Evolutionary conservation across 306 rosid species (phyloP).

Genomic region (Prunus dulcis): DNA sequence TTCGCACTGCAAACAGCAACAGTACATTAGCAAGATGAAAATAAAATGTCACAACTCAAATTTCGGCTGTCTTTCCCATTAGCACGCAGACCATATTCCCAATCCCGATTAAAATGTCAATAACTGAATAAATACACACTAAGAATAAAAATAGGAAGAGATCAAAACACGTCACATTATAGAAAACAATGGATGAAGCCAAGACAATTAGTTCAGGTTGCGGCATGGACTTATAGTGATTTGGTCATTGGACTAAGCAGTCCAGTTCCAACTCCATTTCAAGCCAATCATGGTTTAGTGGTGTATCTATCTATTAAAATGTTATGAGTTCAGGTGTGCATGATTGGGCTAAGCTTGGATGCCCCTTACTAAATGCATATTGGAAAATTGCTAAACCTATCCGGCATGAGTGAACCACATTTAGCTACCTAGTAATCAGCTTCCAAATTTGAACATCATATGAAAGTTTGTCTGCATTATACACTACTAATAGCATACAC

Average conservation of each 20-base stretch:
- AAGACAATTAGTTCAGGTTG: not conserved
- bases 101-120: not conserved
- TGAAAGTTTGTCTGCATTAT: not conserved
- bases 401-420: not conserved
- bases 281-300: not conserved
- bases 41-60: not conserved
- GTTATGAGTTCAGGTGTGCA: not conserved
- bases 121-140: not conserved
- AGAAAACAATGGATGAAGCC: not conserved
- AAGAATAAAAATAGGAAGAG: not conserved
- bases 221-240: not conserved
- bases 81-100: not conserved
- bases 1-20: constrained; percentile 64
- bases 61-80: not conserved
- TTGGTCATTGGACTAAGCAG: not conserved
- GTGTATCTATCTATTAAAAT: not conserved
- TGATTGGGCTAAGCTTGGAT: not conserved
- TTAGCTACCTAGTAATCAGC: not conserved
- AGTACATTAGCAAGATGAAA: constrained; percentile 14
- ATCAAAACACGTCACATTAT: not conserved
- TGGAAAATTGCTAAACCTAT: not conserved
- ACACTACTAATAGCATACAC: not conserved
- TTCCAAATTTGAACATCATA: not conserved
- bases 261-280: not conserved
- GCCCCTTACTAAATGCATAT: not conserved